Conservation (phyloP, 345 rosid genomes). For the Gossypium stocksii region DNA sequence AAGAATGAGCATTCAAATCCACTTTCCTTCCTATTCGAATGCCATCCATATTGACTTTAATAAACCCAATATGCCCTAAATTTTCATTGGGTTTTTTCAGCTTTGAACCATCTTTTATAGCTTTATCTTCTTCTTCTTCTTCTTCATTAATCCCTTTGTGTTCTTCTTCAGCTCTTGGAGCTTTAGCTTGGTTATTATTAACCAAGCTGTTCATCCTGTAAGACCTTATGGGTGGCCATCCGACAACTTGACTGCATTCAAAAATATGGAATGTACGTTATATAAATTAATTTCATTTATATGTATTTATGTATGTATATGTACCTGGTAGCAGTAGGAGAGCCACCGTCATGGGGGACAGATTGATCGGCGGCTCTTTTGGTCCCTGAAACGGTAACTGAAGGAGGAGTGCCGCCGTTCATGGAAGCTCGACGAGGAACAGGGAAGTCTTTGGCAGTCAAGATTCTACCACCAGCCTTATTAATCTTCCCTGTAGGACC, state of each 20-base stretch:
- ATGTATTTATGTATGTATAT: no score
- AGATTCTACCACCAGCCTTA: conserved; percentile 47
- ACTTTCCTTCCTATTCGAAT: conserved; percentile 86
- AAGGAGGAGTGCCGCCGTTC: conserved; percentile 16
- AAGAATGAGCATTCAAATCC: conserved; percentile 64
- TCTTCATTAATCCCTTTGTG: conserved; percentile 22
- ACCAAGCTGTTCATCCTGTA: conserved; percentile 80
- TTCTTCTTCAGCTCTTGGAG: conserved; percentile 50
- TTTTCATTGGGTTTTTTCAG: conserved; percentile 25
- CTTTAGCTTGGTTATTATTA: conserved; percentile 42
- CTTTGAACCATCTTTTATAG: conserved; percentile 36
- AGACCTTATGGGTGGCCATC: conserved; percentile 86
- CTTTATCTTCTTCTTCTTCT: conserved; percentile 35
- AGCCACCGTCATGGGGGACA: conserved; percentile 49
- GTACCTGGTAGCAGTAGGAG: conserved; percentile 61
- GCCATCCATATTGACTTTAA: conserved; percentile 75
- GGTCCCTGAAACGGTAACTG: conserved; percentile 43
- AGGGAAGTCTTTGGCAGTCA: conserved; percentile 72
- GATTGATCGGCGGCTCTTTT: conserved; percentile 61
- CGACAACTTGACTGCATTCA: conserved; percentile 72
- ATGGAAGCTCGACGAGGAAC: conserved; percentile 19
- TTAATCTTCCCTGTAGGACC: conserved; percentile 30
- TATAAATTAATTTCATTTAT: no score
- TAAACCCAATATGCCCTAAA: no score
- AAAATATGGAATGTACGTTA: no score